phyloP scores from a whole-genome alignment of 2,329 filamentous ascomycete genomes.

The Zasmidium citrigriseum region DNA sequence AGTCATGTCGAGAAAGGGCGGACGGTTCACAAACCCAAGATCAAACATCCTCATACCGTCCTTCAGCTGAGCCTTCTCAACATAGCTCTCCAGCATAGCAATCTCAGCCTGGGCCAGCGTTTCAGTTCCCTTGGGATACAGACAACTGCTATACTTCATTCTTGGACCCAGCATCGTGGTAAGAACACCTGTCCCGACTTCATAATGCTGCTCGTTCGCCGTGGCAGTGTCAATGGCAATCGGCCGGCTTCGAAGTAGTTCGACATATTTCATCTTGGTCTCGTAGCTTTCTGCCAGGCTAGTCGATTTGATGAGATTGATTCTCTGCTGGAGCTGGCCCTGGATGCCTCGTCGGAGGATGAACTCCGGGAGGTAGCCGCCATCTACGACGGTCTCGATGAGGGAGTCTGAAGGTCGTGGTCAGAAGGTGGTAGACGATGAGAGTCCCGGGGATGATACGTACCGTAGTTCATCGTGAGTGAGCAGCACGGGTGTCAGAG shows the following conservation, averaged over 20 bases:
- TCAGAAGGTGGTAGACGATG: constrained; percentile 6
- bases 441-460: not conserved
- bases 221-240: constrained; percentile 68
- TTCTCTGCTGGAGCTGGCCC: constrained; percentile 63
- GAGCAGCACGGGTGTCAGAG: not conserved
- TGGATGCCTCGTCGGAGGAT: constrained; percentile 67
- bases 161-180: constrained; percentile 63
- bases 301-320: constrained; percentile 56
- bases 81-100: constrained; percentile 65
- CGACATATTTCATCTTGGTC: constrained; percentile 65
- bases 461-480: constrained; percentile 28
- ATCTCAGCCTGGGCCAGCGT: constrained; percentile 67
- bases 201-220: constrained; percentile 72
- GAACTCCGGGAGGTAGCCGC: constrained; percentile 63
- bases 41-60: constrained; percentile 66
- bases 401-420: constrained; percentile 31
- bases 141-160: constrained; percentile 72
- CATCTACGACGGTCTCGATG: constrained; percentile 62
- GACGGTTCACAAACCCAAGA: constrained; percentile 51
- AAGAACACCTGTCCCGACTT: constrained; percentile 68
- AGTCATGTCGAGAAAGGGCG: not conserved
- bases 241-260: constrained; percentile 58
- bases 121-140: constrained; percentile 64
- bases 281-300: constrained; percentile 56
- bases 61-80: constrained; percentile 59